Evolutionary conservation across 2,329 filamentous ascomycete species (phyloP), one percentile per base, ranked within the genome.

Genomic region (Coniochaeta sp.): DNA sequence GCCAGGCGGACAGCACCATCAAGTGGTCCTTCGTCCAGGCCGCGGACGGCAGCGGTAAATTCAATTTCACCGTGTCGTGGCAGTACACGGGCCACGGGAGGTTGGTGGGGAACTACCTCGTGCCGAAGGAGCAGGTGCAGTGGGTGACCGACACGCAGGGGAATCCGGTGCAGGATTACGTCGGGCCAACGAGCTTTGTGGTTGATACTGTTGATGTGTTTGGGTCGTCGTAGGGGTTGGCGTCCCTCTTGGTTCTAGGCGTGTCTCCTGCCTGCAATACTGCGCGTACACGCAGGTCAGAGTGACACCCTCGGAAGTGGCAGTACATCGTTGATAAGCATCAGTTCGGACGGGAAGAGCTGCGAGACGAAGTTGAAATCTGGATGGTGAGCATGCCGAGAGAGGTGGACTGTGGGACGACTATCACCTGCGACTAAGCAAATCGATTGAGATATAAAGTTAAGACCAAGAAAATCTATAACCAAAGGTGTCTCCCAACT

Each of bases 111-210:
- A n/a, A n/a, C n/a, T n/a, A n/a, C n/a, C 28, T 30, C 45, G n/a
- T 28, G 26, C 45, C 45, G 3, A 26, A 20, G 1, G n/a, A 16
- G 14, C 26, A 48, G 27, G 28, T 48, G 24, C 45, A 48, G 45
- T 48, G 45, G 45, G 3, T 48, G 9, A 48, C 45, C 14, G 45
- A 48, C 26, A n/a, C 45, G 38, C 18, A 14, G 28, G 30, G 14
- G 28, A 24, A 14, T 24, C 45, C 27, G n/a, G 45, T 48, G 45
- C 45, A 48, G 45, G n/a, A 48, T 7, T 48, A 48, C 24, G 45
- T 48, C 26, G 45, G 45, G 27, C 45, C 45, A n/a, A 28, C 45
- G 26, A 48, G 45, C 45, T 48, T 48, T 16, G 30, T 4, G 16
- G 45, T 48, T 6, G n/a, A 7, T n/a, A 48, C 45, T 3, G 26